Percentiles rank a stretch among this genome's conserved stretches.
Conservation (phyloP, 371 early-diverging fungal species). For the Mortierella polycephala region DNA sequence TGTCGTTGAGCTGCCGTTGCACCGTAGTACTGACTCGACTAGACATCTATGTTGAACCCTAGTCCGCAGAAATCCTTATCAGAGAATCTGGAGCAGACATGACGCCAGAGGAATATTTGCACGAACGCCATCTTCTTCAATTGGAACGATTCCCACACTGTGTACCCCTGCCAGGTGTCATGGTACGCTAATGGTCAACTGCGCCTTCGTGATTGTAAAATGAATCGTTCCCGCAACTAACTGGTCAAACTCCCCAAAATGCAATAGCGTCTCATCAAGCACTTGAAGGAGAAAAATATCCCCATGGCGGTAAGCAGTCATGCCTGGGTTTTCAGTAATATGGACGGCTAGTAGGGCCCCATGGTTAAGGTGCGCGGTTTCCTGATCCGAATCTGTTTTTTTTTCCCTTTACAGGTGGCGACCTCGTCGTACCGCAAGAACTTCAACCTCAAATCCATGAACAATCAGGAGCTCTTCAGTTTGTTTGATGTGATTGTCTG, state of each 20-base stretch:
- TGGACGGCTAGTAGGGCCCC: no score
- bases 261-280: conserved; percentile 71
- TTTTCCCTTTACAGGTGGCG: conserved; percentile 62
- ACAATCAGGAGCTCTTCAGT: conserved; percentile 77
- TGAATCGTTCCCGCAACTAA: no score
- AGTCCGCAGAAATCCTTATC: conserved; percentile 81
- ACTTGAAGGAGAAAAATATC: conserved; percentile 78
- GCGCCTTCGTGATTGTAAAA: background rate
- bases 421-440: conserved; percentile 82
- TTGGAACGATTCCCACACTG: conserved; percentile 71
- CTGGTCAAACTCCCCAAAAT: background rate
- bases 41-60: background rate
- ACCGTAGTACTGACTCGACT: background rate
- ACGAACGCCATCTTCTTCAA: conserved; percentile 64
- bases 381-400: no score
- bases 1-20: background rate
- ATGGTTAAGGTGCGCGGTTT: no score
- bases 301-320: conserved; percentile 85
- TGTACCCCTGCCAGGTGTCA: conserved; percentile 78
- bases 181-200: conserved; percentile 41
- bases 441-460: conserved; percentile 78
- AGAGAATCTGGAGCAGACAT: conserved; percentile 64
- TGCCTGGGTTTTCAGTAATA: no score
- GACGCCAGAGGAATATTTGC: conserved; percentile 83
- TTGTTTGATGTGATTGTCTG: conserved; percentile 85